Evolutionary conservation across 805 yeast genomes (phyloP).

Genomic region (Yamadazyma sp.): DNA sequence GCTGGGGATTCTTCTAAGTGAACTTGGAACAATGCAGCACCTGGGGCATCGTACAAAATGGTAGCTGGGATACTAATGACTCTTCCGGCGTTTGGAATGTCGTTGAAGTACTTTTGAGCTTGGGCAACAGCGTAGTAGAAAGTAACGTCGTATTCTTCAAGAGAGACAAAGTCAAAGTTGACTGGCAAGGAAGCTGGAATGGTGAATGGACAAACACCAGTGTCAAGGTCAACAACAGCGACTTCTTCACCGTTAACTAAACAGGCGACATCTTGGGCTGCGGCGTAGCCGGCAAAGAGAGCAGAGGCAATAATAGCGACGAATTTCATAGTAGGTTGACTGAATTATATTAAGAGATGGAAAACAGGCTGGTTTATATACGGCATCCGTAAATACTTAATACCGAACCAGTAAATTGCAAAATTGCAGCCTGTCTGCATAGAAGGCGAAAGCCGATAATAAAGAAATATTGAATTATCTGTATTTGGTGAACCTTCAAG

Average conservation of each 20-base stretch:
- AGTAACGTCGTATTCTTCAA: slow-evolving; percentile 32
- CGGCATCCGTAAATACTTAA: not conserved
- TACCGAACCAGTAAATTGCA: slow-evolving; percentile 4
- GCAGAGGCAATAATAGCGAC: slow-evolving; percentile 16
- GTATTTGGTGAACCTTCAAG: too few species aligned
- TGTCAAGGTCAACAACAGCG: slow-evolving; percentile 39
- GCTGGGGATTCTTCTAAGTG: slow-evolving; percentile 27
- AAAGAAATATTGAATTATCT: slow-evolving; percentile 3
- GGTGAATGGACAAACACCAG: slow-evolving; percentile 40
- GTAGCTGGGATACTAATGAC: slow-evolving; percentile 33
- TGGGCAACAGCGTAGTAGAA: slow-evolving; percentile 34
- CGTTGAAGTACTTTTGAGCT: slow-evolving; percentile 30
- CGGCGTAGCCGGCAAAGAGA: slow-evolving; percentile 24
- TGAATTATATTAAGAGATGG: not conserved
- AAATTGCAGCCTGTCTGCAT: not conserved
- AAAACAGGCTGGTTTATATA: slow-evolving; percentile 1
- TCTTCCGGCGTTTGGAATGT: slow-evolving; percentile 36
- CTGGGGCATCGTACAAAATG: slow-evolving; percentile 23
- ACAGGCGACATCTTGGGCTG: slow-evolving; percentile 39
- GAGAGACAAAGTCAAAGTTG: slow-evolving; percentile 26
- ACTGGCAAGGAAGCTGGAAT: slow-evolving; percentile 29
- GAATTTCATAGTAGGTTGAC: slow-evolving; percentile 13
- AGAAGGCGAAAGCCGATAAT: not conserved
- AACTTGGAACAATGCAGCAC: slow-evolving; percentile 29
- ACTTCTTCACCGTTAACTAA: slow-evolving; percentile 31